These are phyloP conservation scores for Akanthomyces uredinophilus DNA, from an alignment of 2,329 filamentous ascomycete species.

Conservation along the genomic window DNA sequence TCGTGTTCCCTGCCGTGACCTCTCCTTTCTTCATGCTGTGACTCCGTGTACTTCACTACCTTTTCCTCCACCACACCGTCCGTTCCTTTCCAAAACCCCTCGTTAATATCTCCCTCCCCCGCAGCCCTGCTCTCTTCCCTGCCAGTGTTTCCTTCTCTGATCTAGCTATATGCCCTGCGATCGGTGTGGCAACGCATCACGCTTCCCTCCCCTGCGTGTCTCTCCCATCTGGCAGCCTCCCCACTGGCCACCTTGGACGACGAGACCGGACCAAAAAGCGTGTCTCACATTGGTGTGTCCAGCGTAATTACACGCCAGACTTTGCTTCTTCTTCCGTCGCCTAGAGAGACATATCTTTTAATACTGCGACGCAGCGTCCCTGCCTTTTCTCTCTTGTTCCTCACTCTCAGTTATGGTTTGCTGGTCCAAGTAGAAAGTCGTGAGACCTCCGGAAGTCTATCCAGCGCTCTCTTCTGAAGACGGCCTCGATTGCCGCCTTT, in stretches of 20 bases:
- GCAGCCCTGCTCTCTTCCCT: background rate
- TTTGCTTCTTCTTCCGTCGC: conserved; percentile 12
- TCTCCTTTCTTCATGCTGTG: background rate
- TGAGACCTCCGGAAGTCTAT: background rate
- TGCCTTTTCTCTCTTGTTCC: background rate
- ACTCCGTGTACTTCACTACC: background rate
- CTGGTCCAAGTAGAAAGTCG: background rate
- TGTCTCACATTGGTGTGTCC: conserved; percentile 12
- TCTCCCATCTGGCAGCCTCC: conserved; percentile 6
- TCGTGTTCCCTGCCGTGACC: background rate
- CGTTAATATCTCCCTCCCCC: background rate
- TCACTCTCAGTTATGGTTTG: conserved; percentile 5
- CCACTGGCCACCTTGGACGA: background rate
- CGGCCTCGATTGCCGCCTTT: background rate
- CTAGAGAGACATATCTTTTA: conserved; percentile 1
- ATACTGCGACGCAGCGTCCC: background rate
- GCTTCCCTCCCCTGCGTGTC: conserved; percentile 6
- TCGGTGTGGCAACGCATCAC: background rate
- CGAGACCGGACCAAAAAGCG: conserved; percentile 3
- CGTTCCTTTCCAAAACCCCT: background rate
- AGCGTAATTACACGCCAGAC: conserved; percentile 12
- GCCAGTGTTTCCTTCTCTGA: background rate
- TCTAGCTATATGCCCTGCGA: background rate
- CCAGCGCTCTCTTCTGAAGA: conserved; percentile 4
- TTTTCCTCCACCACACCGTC: background rate